A percentile compares a stretch with the other conserved stretches of the same genome.
These are phyloP conservation scores for Sphaerulina vaccinii DNA, from an alignment of 2,329 filamentous ascomycete genomes.

Conservation along the genomic window DNA sequence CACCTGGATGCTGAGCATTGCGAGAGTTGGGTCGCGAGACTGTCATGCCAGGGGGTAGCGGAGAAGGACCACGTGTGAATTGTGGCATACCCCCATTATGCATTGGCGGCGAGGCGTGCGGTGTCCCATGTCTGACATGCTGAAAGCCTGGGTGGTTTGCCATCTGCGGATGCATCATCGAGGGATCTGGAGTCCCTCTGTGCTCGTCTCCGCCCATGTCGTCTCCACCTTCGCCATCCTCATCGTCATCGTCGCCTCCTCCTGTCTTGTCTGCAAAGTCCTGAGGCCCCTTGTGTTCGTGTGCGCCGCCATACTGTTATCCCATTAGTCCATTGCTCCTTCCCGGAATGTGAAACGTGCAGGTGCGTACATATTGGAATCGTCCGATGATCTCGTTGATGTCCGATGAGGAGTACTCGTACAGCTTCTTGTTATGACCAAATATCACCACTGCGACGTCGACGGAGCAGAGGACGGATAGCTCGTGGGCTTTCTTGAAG, in stretches of 20 bases:
- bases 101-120: constrained; percentile 86
- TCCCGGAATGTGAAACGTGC: not conserved
- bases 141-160: constrained; percentile 64
- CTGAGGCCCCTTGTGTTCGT: constrained; percentile 91
- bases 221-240: constrained; percentile 66
- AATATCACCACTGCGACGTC: constrained; percentile 99
- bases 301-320: constrained; percentile 78
- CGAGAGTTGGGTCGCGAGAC: constrained; percentile 73
- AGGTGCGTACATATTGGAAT: constrained; percentile 77
- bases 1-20: constrained; percentile 63
- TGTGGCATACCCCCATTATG: constrained; percentile 68
- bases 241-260: constrained; percentile 73
- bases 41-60: constrained; percentile 67
- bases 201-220: constrained; percentile 48
- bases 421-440: constrained; percentile 97
- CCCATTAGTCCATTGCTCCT: constrained; percentile 20
- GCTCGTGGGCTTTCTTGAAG: constrained; percentile 99
- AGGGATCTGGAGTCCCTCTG: constrained; percentile 64
- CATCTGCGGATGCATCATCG: constrained; percentile 49
- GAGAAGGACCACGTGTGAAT: constrained; percentile 73
- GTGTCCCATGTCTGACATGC: constrained; percentile 77
- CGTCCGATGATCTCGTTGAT: constrained; percentile 86
- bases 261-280: constrained; percentile 82
- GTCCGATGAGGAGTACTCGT: constrained; percentile 92
- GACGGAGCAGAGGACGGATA: constrained; percentile 95